phyloP scores from a whole-genome alignment of 2,329 filamentous ascomycete genomes.

The Talaromyces funiculosus region DNA sequence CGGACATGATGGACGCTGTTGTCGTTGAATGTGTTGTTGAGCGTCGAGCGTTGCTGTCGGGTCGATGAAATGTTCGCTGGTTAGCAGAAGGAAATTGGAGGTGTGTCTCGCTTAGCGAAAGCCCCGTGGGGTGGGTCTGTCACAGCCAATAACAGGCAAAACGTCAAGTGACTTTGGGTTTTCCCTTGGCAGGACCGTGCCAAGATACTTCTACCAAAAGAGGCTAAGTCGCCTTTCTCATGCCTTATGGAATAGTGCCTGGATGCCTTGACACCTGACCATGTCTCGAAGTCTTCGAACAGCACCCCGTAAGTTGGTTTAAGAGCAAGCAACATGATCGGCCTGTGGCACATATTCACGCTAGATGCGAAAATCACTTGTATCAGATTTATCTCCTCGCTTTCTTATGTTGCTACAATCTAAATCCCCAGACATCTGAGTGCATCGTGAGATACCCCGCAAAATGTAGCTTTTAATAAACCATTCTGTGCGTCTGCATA shows the following conservation, averaged over 20 bases:
- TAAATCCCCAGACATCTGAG: not conserved
- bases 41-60: slow-evolving; percentile 28
- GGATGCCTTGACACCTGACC: not conserved
- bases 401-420: not conserved
- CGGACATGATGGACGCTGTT: slow-evolving; percentile 70
- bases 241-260: too few relatives aligned
- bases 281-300: not conserved
- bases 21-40: slow-evolving; percentile 32
- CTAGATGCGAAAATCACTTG: too few relatives aligned
- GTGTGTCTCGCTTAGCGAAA: slow-evolving; percentile 39
- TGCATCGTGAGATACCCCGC: not conserved
- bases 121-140: slow-evolving; percentile 29
- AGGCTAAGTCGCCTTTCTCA: not conserved
- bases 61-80: slow-evolving; percentile 31
- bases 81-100: slow-evolving; percentile 32
- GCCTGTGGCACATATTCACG: too few relatives aligned
- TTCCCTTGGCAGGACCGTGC: not conserved
- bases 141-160: slow-evolving; percentile 22
- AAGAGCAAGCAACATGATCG: too few relatives aligned
- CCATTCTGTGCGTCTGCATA: not conserved
- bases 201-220: not conserved
- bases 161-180: slow-evolving; percentile 23
- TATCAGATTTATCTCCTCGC: not conserved
- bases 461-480: not conserved
- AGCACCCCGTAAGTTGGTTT: too few relatives aligned